A percentile compares a stretch with the other conserved stretches of the same genome.
Evolutionary conservation across 2,329 filamentous ascomycete species (phyloP).

Genomic region (Trichoderma atrobrunneum): DNA sequence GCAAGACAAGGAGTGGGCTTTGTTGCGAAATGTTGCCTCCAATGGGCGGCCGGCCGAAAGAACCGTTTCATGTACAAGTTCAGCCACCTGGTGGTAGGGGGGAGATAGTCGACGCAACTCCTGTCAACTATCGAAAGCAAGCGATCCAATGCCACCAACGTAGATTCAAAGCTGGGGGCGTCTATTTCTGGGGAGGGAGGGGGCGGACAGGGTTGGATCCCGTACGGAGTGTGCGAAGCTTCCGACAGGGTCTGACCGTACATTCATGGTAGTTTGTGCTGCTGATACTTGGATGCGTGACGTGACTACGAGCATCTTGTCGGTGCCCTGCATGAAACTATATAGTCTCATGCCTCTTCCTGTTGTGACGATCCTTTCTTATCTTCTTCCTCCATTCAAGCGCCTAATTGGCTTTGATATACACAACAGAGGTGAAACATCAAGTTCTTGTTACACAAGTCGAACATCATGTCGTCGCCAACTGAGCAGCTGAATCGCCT

Average conservation of each 20-base stretch:
- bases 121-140: constrained; percentile 10
- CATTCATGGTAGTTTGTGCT: not conserved
- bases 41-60: not conserved
- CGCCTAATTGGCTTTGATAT: not conserved
- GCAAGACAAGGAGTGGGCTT: not conserved
- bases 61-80: not conserved
- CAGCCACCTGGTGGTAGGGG: constrained; percentile 6
- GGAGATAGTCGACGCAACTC: constrained; percentile 7
- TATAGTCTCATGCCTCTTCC: constrained; percentile 3
- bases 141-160: not conserved
- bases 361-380: not conserved
- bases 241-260: constrained; percentile 1
- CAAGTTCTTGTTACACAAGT: not conserved
- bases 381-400: not conserved
- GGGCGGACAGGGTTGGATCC: not conserved
- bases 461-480: not conserved
- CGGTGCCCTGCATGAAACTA: constrained; percentile 2
- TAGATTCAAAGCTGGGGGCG: not conserved
- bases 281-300: not conserved
- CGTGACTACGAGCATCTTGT: not conserved
- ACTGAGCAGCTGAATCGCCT: constrained; percentile 11
- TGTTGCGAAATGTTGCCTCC: not conserved
- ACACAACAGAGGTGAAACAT: not conserved
- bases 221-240: not conserved
- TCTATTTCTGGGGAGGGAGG: not conserved